Evolutionary conservation across 805 yeast species (phyloP), one percentile per base, ranked within the genome.

Genomic region (Cyberlindnera americana): DNA sequence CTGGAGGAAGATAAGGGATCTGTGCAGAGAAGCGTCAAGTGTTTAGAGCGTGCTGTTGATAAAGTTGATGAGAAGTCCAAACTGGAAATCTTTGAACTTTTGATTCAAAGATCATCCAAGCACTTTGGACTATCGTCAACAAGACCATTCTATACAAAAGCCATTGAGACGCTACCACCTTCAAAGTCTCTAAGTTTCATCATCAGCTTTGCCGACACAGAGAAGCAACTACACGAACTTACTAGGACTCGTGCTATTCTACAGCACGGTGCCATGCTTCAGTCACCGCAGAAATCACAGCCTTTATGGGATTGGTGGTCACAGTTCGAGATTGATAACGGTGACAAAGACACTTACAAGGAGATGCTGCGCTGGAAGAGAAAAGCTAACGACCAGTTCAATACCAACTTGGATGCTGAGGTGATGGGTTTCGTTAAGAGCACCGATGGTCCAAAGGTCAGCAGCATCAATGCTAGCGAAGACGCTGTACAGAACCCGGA

Each of bases 271-370:
- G 67, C 75, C 3, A 70, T 72, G 19, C 44, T 67, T 15, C 48
- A 67, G 3, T 58, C 71, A 33, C 66, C 71, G 5, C 35, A 45
- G 2, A 53, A 55, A 13, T 59, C 64, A 22, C 16, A 22, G 41
- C 43, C 38, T 2, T 54, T 78, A 23, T 88, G 95, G 95, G 62
- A 62, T 1, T 59, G 61, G 21, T 90, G 95, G 95, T 80, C 80
- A 38, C 56, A 65, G 10, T 87, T 89, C 57, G 98, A 90, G 56
- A 57, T 84, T 24, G 67, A 73, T 12, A 49, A 75, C 57, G 98
- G 98, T 5, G 64, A 73, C 43, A 93, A 84, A 52, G 70, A 69
- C 3, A 75, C 83, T 0, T 88, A 75, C 58, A 87, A 83, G 50
- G 82, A 79, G 16, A 81, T 89, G 90, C 57, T 87, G 18, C 63